Base-by-base conservation (phyloP, 768 basidiomycete genomes). In the Dioszegia aurantiaca region DNA sequence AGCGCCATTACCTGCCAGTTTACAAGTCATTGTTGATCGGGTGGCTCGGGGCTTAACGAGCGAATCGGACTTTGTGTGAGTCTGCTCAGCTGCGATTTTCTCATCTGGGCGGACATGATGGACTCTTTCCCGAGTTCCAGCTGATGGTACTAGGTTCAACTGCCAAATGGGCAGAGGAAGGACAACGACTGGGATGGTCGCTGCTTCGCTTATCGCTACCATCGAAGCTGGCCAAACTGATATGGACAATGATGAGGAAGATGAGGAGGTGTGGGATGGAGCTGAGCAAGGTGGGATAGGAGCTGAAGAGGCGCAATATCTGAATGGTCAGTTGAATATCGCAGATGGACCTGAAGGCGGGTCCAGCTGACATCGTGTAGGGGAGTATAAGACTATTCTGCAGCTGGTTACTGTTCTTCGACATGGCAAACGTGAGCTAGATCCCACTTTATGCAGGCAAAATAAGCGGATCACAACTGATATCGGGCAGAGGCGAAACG, bases 101-200 rank as follows among this genome's bases (percentile, higher is more conserved):
- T n/a, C n/a, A n/a, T n/a, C n/a, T n/a, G n/a, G n/a, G n/a, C n/a
- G n/a, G n/a, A n/a, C n/a, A n/a, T n/a, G n/a, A n/a, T n/a, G n/a
- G n/a, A n/a, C n/a, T n/a, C n/a, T n/a, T n/a, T n/a, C n/a, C n/a
- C n/a, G n/a, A n/a, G n/a, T n/a, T n/a, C n/a, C n/a, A 24, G 44
- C 64, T 64, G 59, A 64, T 41, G 1, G 3, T 11, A 6, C 33
- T 43, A 75, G 73, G 44, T 97, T 95, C 80, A 98, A 98, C 67
- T 99, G 95, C 76, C 95, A 98, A 77, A 94, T 97, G 91, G 88
- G 80, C 10, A 69, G 80, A 33, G 81, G 81, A 1, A 64, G 81
- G 21, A 99, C 95, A 5, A 99, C 95, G 0, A 97, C 92, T 0
- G 95, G 95, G 4, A 98, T 97, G 91, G 84, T 91, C 56, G 85